Conservation (phyloP, 116 monocot genomes). For the Phalaenopsis hybrid region DNA sequence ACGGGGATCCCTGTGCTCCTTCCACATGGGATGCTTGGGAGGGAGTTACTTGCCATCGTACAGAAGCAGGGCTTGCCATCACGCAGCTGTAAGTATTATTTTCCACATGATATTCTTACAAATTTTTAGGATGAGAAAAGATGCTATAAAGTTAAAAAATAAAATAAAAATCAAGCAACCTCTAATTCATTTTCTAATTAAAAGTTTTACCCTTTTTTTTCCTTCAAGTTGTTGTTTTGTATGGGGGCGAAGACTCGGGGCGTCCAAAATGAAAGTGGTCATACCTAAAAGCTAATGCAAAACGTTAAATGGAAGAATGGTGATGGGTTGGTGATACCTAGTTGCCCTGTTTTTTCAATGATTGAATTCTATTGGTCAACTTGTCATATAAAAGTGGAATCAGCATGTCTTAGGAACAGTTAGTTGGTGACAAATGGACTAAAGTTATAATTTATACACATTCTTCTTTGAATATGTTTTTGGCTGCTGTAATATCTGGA, state of each 20-base stretch:
- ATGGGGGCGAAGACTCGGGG: background rate
- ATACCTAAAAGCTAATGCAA: background rate
- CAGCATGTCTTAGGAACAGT: background rate
- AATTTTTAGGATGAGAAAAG: background rate
- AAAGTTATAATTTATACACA: background rate
- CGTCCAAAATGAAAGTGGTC: background rate
- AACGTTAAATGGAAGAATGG: background rate
- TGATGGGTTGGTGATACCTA: background rate
- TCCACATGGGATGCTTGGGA: conserved; percentile 97
- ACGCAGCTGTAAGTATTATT: conserved; percentile 68
- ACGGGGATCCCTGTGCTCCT: conserved; percentile 97
- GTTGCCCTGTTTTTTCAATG: background rate
- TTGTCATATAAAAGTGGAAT: background rate
- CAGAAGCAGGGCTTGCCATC: conserved; percentile 58
- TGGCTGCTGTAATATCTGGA: background rate
- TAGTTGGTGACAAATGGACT: background rate
- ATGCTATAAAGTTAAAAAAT: background rate
- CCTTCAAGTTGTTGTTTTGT: background rate
- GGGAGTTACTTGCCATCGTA: conserved; percentile 86
- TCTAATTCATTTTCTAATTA: background rate
- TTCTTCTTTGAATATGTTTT: background rate
- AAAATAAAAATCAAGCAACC: background rate
- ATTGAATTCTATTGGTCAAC: background rate
- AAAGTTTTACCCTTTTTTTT: background rate
- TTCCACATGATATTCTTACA: conserved; percentile 1